phyloP scores from a whole-genome alignment of 1,284 basidiomycete species.

The Mycosarcoma mackinlayi region DNA sequence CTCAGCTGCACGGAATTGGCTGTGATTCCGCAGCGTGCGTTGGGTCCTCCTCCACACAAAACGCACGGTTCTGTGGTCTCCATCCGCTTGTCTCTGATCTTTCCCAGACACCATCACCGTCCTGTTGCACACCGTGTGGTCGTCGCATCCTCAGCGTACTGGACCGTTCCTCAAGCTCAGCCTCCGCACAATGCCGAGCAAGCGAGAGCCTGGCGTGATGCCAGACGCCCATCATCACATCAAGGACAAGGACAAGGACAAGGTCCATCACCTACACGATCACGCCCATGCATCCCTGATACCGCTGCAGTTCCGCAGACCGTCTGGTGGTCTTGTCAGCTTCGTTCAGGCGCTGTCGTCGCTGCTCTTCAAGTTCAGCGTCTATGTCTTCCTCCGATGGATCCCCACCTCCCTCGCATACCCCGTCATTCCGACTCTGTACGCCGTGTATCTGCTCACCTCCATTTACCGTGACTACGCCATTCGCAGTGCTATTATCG shows the following conservation, averaged over 20 bases:
- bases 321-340: conserved; percentile 39
- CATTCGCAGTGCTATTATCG: conserved; percentile 38
- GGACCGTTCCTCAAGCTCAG: too few species aligned
- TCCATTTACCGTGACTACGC: conserved; percentile 47
- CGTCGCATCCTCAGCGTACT: background rate
- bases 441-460: conserved; percentile 43
- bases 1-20: too few species aligned
- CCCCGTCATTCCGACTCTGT: conserved; percentile 51
- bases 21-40: background rate
- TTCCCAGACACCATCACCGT: background rate
- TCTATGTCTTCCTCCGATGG: conserved; percentile 62
- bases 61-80: background rate
- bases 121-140: background rate
- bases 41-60: background rate
- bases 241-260: too few species aligned
- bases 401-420: conserved; percentile 51
- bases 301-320: conserved; percentile 26
- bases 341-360: conserved; percentile 47
- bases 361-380: conserved; percentile 55
- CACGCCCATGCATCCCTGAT: conserved; percentile 2
- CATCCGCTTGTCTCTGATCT: background rate
- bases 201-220: conserved; percentile 40
- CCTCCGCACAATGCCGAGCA: conserved; percentile 22
- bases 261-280: conserved; percentile 2
- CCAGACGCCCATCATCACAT: conserved; percentile 21